phyloP scores from a whole-genome alignment of 768 basidiomycete genomes.

The Xanthoconium purpureum region DNA sequence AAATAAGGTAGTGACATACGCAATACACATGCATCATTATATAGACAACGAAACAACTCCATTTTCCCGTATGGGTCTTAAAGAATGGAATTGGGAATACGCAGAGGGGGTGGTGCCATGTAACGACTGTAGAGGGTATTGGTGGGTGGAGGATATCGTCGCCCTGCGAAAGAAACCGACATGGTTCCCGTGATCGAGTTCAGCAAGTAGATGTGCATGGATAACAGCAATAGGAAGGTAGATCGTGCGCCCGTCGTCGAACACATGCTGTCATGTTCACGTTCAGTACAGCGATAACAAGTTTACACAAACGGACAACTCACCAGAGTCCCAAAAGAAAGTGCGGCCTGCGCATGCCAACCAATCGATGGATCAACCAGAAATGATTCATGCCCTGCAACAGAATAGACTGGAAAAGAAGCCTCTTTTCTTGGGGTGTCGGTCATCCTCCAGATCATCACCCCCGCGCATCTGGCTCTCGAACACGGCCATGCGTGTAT shows the following conservation, averaged over 20 bases:
- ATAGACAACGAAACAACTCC: conserved; percentile 27
- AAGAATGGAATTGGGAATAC: conserved; percentile 10
- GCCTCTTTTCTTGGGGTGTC: conserved; percentile 56
- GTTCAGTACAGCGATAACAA: neutral
- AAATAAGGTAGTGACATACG: conserved; percentile 30
- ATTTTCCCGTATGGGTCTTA: conserved; percentile 3
- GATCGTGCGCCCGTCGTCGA: conserved; percentile 34
- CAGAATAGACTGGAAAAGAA: conserved; percentile 67
- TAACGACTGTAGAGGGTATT: conserved; percentile 34
- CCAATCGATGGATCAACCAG: conserved; percentile 26
- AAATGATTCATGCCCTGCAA: conserved; percentile 53
- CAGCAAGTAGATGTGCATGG: conserved; percentile 34
- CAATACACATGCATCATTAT: conserved; percentile 29
- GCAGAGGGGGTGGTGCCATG: conserved; percentile 12
- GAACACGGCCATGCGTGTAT: conserved; percentile 59
- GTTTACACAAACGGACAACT: neutral
- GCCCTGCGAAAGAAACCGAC: conserved; percentile 31
- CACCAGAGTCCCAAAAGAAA: conserved; percentile 25
- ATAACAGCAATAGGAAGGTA: conserved; percentile 31
- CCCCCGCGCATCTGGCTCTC: conserved; percentile 63
- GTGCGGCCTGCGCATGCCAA: conserved; percentile 30
- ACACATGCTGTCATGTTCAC: conserved; percentile 17
- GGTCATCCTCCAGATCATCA: conserved; percentile 63
- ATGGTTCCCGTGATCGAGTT: conserved; percentile 26
- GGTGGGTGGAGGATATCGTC: conserved; percentile 25